Evolutionary conservation across 495 filamentous ascomycete species (phyloP).

Genomic region (Aspergillus olivimuriae): DNA sequence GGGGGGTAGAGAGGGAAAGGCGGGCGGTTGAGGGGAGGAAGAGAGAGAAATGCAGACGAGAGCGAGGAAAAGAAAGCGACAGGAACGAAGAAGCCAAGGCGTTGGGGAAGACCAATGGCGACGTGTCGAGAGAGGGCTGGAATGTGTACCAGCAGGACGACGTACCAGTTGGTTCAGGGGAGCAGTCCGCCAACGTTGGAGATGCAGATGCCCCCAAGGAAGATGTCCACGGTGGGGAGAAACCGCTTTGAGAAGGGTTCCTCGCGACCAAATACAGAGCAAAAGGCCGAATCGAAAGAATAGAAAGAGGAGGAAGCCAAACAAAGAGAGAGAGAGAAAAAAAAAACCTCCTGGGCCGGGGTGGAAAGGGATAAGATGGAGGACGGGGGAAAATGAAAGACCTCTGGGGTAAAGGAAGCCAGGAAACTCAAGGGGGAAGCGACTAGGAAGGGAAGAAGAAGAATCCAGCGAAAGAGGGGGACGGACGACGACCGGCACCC

Average conservation of each 20-base stretch:
- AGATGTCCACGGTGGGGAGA: no score
- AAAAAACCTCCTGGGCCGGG: not conserved
- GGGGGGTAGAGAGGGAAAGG: no score
- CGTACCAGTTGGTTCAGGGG: no score
- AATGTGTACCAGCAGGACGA: no score
- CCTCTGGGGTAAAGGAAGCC: not conserved
- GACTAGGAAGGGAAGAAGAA: not conserved
- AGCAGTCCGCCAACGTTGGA: no score
- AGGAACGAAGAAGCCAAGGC: conserved; percentile 21
- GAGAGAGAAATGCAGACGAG: conserved; percentile 10
- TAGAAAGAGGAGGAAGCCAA: not conserved
- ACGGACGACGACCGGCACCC: not conserved
- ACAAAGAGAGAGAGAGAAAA: not conserved
- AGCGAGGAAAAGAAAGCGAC: conserved; percentile 11
- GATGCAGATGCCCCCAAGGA: no score
- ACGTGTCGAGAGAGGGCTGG: not conserved
- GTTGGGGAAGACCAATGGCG: conserved; percentile 13
- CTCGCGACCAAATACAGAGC: not conserved
- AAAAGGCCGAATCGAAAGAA: no score
- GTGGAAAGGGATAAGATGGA: not conserved
- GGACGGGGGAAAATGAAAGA: not conserved
- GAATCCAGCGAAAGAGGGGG: not conserved
- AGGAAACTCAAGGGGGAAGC: not conserved
- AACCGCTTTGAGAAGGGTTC: no score
- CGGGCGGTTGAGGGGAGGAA: conserved; percentile 14